phyloP scores from a whole-genome alignment of 306 rosid species.

The Mucuna pruriens region DNA sequence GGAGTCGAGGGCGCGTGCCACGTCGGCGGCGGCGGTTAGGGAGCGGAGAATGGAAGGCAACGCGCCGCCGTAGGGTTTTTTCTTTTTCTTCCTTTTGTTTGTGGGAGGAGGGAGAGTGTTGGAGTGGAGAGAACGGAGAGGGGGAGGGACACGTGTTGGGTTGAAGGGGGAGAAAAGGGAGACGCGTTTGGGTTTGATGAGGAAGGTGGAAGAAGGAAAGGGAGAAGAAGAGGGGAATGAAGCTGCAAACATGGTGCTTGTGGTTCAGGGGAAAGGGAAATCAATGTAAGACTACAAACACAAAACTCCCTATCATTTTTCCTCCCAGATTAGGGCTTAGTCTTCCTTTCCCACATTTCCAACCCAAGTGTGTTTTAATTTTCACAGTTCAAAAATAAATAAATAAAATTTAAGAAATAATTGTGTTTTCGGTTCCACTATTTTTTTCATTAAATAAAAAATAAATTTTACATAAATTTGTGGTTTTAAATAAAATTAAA shows the following conservation, averaged over 20 bases:
- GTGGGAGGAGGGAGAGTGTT: slow-evolving; percentile 46
- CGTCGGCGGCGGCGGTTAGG: slow-evolving; percentile 45
- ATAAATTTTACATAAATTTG: too few relatives aligned
- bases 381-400: too few relatives aligned
- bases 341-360: too few relatives aligned
- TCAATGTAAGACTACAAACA: too few relatives aligned
- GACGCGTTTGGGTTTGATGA: slow-evolving; percentile 34
- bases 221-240: slow-evolving; percentile 33
- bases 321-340: too few relatives aligned
- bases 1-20: slow-evolving; percentile 56
- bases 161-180: background rate
- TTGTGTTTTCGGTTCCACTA: too few relatives aligned
- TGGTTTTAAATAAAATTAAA: too few relatives aligned
- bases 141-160: slow-evolving; percentile 15
- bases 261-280: too few relatives aligned
- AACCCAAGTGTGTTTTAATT: too few relatives aligned
- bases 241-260: slow-evolving; percentile 45
- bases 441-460: too few relatives aligned
- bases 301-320: too few relatives aligned
- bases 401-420: too few relatives aligned
- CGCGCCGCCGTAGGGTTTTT: slow-evolving; percentile 54
- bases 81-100: slow-evolving; percentile 57
- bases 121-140: slow-evolving; percentile 48
- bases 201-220: slow-evolving; percentile 31
- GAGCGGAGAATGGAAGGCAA: slow-evolving; percentile 63